Percentiles rank a stretch among this genome's conserved stretches.
phyloP scores from a whole-genome alignment of 2,329 filamentous ascomycete genomes.

The Diaporthe ampelina region DNA sequence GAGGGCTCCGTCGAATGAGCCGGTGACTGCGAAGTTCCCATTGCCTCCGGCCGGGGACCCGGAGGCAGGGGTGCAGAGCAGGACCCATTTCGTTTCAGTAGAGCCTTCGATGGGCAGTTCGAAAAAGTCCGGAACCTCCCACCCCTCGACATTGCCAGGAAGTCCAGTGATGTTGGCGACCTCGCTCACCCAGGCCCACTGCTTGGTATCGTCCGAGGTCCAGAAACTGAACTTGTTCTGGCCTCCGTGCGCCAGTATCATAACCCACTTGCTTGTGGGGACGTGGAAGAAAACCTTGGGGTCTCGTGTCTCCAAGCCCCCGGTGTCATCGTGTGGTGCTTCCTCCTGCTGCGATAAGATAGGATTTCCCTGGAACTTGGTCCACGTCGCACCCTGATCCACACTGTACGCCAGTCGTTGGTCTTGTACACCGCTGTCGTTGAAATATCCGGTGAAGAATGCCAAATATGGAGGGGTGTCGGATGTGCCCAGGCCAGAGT shows the following conservation, averaged over 20 bases:
- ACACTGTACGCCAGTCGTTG: background rate
- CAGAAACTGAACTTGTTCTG: background rate
- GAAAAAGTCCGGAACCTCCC: constrained; percentile 1
- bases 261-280: background rate
- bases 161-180: background rate
- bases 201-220: background rate
- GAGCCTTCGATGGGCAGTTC: background rate
- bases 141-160: background rate
- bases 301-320: background rate
- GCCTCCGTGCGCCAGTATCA: constrained; percentile 2
- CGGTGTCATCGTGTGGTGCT: background rate
- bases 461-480: background rate
- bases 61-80: background rate
- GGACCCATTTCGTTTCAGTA: background rate
- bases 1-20: background rate
- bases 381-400: background rate
- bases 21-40: background rate
- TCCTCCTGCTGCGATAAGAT: constrained; percentile 1
- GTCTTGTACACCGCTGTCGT: background rate
- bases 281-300: background rate
- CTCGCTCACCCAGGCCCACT: constrained; percentile 4
- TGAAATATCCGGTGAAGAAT: background rate
- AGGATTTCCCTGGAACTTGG: background rate
- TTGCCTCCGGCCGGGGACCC: background rate
- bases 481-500: background rate